Base-by-base conservation (phyloP, 148 eudicot genomes). In the Camellia lanceoleosa region DNA sequence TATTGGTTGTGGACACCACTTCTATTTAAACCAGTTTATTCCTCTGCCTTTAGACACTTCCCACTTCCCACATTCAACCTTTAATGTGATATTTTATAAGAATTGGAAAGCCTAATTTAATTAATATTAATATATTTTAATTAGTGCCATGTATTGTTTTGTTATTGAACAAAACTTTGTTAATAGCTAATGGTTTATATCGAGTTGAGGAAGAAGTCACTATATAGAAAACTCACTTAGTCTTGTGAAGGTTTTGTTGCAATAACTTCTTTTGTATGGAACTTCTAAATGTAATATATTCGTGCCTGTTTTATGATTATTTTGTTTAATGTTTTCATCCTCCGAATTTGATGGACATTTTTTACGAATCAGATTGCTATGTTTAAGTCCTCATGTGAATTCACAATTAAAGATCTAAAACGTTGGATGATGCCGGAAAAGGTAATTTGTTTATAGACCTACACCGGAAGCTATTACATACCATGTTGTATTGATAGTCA, bases 351-450 rank as follows among this genome's bases (percentile, higher is more conserved):
- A 75, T 75, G 18, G 67, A 42, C 55, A 19, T 30, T 3, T 12
- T 11, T 74, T 80, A 43, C 75, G 51, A 51, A 63, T 65, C 84
- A 89, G 92, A 86, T 89, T 60, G 65, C 75, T 59, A 44, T 80
- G 61, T 5, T 86, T 41, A 79, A 78, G 78, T 30, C 80, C 18
- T 60, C 90, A 20, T 82, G 86, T 64, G 83, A 83, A 41, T 30
- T 65, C 63, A 83, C 89, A 15, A 66, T 89, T 23, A 89, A 86
- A 83, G 84, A 81, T 69, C 75, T 89, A 42, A 87, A 77, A 23
- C 73, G 70, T 66, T 89, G 92, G 92, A 88, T 89, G 92, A 79
- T 10, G 30, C 87, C 89, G 4, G 87, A 89, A 80, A 89, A 86
- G 80, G 92, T 89, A 82, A 64, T 59, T 74, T 44, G 4, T 66